These are phyloP conservation scores for Saturnispora hagleri DNA, from an alignment of 805 yeast species.

Conservation along the genomic window DNA sequence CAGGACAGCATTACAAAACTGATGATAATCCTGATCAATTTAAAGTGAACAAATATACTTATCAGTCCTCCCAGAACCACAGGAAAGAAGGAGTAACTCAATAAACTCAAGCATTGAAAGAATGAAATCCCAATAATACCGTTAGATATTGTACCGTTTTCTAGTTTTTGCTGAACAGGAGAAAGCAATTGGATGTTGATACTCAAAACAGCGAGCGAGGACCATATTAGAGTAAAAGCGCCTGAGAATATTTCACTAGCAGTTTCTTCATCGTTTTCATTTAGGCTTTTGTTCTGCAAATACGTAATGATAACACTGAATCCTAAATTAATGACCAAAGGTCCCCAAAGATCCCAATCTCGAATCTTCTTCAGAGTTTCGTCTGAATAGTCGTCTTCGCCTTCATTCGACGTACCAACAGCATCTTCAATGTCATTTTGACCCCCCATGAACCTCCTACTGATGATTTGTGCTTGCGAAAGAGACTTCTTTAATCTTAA, in stretches of 20 bases:
- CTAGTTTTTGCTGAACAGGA: slow-evolving; percentile 31
- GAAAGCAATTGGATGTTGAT: slow-evolving; percentile 47
- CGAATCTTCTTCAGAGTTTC: slow-evolving; percentile 30
- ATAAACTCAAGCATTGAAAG: slow-evolving; percentile 46
- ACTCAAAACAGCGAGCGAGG: slow-evolving; percentile 38
- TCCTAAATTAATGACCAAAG: slow-evolving; percentile 40
- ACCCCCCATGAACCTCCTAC: slow-evolving; percentile 15
- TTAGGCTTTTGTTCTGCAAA: slow-evolving; percentile 27
- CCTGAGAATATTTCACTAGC: slow-evolving; percentile 47
- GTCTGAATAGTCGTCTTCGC: slow-evolving; percentile 26
- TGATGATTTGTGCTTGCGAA: slow-evolving; percentile 14
- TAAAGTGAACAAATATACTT: slow-evolving; percentile 36
- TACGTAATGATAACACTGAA: slow-evolving; percentile 42
- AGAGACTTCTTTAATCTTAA: slow-evolving; percentile 25
- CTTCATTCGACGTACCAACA: slow-evolving; percentile 13
- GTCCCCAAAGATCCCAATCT: slow-evolving; percentile 62
- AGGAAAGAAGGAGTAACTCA: slow-evolving; percentile 49
- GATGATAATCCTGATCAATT: slow-evolving; percentile 32
- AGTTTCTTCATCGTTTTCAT: slow-evolving; percentile 15
- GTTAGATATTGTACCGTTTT: slow-evolving; percentile 20
- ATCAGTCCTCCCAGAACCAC: slow-evolving; percentile 39
- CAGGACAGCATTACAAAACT: slow-evolving; percentile 36
- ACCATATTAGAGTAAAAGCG: slow-evolving; percentile 45
- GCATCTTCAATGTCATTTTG: slow-evolving; percentile 19
- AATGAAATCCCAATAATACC: slow-evolving; percentile 37